Base-by-base conservation (phyloP, 192 early-diverging fungal genomes). In the Dissophora globulifera region DNA sequence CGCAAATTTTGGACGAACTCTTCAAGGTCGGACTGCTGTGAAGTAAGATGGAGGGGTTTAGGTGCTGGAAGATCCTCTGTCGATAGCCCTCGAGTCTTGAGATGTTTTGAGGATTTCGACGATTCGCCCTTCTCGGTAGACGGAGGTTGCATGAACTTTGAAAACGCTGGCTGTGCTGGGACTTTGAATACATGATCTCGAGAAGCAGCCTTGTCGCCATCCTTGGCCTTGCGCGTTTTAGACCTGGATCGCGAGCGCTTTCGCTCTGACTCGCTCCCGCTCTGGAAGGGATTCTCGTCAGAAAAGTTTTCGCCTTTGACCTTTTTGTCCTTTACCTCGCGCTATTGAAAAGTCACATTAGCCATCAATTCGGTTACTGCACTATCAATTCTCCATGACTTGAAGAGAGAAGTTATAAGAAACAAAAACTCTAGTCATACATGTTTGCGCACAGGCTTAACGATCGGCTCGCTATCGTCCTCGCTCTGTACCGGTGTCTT, bases 221-320 rank as follows among this genome's bases (percentile, higher is more conserved):
- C 50, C 40, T 43, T 53, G 35, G 57, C 38, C 43, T 42, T 53
- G 13, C 60, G 58, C 17, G 59, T 50, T 13, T 64, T 32, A 2
- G 72, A 76, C 29, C 62, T 63, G 23, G 72, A 61, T n/a, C 61
- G 57, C 41, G 72, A 76, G 11, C 72, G 72, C 30, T 41, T 62
- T 25, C 58, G 45, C 19, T 67, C 64, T 19, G 69, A 58, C 22
- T 81, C 72, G 26, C 55, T 75, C 11, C 74, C 68, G 23, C 80
- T 78, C 35, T 81, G 80, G 30, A 81, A 81, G 46, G 80, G 80
- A 26, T 81, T 81, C 26, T 69, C 63, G 33, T 78, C 63, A 13
- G 80, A 78, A 33, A 81, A 81, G 17, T 71, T 69, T 22, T 59
- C 49, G 29, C 31, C 55, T 50, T 32, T 75, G 20, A 23, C 26